Conservation (phyloP, 2,329 filamentous ascomycete species). For the Diaporthe ampelina region DNA sequence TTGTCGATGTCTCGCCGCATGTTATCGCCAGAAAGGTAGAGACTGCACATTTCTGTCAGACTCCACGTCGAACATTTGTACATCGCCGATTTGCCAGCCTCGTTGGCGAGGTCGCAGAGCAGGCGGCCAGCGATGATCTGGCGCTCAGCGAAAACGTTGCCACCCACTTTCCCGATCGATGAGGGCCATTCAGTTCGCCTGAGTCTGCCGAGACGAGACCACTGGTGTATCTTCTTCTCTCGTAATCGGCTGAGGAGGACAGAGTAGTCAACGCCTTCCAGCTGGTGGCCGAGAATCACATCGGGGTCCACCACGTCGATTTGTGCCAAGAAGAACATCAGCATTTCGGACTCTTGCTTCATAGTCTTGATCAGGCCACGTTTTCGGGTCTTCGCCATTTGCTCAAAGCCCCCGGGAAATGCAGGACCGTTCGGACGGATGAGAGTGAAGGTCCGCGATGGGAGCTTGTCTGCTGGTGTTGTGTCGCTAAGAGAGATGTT, state of each 20-base stretch:
- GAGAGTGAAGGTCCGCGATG: slow-evolving; percentile 91
- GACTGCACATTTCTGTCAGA: slow-evolving; percentile 95
- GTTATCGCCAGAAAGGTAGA: slow-evolving; percentile 83
- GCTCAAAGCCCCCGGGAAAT: slow-evolving; percentile 91
- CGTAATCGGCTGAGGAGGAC: slow-evolving; percentile 88
- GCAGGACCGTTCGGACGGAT: slow-evolving; percentile 83
- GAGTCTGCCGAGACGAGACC: slow-evolving; percentile 92
- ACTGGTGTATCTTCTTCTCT: slow-evolving; percentile 92
- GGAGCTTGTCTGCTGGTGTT: slow-evolving; percentile 88
- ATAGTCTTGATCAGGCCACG: slow-evolving; percentile 84
- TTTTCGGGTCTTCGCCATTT: slow-evolving; percentile 78
- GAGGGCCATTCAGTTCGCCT: slow-evolving; percentile 89
- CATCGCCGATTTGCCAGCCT: slow-evolving; percentile 97
- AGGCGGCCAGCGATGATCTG: slow-evolving; percentile 90
- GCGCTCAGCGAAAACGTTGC: slow-evolving; percentile 93
- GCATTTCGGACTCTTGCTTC: slow-evolving; percentile 86
- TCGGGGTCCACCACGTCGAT: slow-evolving; percentile 92
- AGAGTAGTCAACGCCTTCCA: slow-evolving; percentile 98
- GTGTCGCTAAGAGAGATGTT: slow-evolving; percentile 90
- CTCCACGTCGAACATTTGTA: slow-evolving; percentile 98
- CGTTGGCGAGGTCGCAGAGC: slow-evolving; percentile 94
- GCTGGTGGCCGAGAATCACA: slow-evolving; percentile 91
- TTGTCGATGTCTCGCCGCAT: slow-evolving; percentile 88
- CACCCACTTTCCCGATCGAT: slow-evolving; percentile 86
- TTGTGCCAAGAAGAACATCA: slow-evolving; percentile 91